Percentiles rank a stretch among this genome's conserved stretches.
Evolutionary conservation across 1,284 basidiomycete genomes (phyloP).

Genomic region (Naganishia liquefaciens): DNA sequence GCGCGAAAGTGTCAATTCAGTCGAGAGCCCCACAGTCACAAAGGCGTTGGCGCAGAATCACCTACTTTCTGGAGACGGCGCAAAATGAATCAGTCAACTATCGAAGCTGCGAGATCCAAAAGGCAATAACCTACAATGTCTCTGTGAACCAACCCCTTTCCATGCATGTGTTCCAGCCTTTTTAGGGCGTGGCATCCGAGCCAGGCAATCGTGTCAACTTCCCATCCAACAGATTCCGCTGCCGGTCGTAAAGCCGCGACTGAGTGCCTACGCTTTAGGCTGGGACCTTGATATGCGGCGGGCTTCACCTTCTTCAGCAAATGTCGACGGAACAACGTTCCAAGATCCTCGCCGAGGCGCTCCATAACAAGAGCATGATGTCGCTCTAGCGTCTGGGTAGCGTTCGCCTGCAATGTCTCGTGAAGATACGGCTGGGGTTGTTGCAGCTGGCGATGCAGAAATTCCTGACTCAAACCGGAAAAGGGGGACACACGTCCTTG

Average conservation of each 20-base stretch:
- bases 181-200: conserved; percentile 29
- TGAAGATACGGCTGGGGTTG: neutral
- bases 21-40: neutral
- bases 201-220: conserved; percentile 32
- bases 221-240: conserved; percentile 22
- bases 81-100: neutral
- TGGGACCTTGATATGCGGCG: neutral
- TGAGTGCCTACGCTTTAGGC: neutral
- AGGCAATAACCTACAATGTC: conserved; percentile 28
- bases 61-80: conserved; percentile 20
- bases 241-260: no score
- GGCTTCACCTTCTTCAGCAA: conserved; percentile 11
- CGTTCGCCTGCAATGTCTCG: neutral
- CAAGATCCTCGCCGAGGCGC: conserved; percentile 29
- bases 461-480: neutral
- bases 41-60: neutral
- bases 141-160: conserved; percentile 29
- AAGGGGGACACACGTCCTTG: conserved; percentile 1
- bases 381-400: neutral
- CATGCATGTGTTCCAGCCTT: conserved; percentile 30
- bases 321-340: conserved; percentile 22
- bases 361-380: conserved; percentile 34
- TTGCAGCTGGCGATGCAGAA: neutral
- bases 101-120: neutral
- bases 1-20: no score